Conservation (phyloP, 805 yeast genomes). For the Wickerhamomyces pijperi region DNA sequence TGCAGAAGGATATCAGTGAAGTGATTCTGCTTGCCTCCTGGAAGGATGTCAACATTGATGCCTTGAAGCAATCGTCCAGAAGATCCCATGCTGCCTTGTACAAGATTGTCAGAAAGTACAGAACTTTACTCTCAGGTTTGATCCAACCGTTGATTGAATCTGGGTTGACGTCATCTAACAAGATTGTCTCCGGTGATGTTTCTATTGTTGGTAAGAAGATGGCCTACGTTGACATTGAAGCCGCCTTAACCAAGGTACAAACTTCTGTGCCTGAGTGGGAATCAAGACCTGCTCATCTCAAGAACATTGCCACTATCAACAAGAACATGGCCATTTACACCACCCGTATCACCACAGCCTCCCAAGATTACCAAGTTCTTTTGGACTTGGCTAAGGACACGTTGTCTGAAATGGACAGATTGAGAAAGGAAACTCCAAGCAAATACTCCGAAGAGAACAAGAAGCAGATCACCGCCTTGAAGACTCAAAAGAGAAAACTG, state of each 20-base stretch:
- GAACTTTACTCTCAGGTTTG: slow-evolving; percentile 43
- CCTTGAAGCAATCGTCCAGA: slow-evolving; percentile 87
- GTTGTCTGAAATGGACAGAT: slow-evolving; percentile 43
- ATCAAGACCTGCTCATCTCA: slow-evolving; percentile 45
- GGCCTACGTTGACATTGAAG: slow-evolving; percentile 7
- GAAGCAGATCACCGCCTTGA: slow-evolving; percentile 57
- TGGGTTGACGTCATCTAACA: slow-evolving; percentile 32
- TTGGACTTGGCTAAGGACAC: slow-evolving; percentile 44
- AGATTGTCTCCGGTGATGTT: slow-evolving; percentile 7
- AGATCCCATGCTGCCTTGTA: slow-evolving; percentile 77
- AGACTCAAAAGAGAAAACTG: slow-evolving; percentile 69
- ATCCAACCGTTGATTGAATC: slow-evolving; percentile 46
- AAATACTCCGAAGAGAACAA: slow-evolving; percentile 63
- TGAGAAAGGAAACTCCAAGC: slow-evolving; percentile 71
- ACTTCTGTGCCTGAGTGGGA: slow-evolving; percentile 34
- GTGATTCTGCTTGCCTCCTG: slow-evolving; percentile 86
- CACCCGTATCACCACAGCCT: slow-evolving; percentile 20
- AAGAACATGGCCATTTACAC: slow-evolving; percentile 44
- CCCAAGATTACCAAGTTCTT: slow-evolving; percentile 32
- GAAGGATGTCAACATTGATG: slow-evolving; percentile 93
- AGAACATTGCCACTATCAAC: slow-evolving; percentile 37
- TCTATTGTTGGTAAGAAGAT: slow-evolving; percentile 2
- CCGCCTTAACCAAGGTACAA: neutral
- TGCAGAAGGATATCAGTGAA: slow-evolving; percentile 76
- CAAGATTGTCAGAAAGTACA: slow-evolving; percentile 74